These are phyloP conservation scores for Ceratocystis albifundus DNA, from an alignment of 2,329 filamentous ascomycete species.

Conservation along the genomic window DNA sequence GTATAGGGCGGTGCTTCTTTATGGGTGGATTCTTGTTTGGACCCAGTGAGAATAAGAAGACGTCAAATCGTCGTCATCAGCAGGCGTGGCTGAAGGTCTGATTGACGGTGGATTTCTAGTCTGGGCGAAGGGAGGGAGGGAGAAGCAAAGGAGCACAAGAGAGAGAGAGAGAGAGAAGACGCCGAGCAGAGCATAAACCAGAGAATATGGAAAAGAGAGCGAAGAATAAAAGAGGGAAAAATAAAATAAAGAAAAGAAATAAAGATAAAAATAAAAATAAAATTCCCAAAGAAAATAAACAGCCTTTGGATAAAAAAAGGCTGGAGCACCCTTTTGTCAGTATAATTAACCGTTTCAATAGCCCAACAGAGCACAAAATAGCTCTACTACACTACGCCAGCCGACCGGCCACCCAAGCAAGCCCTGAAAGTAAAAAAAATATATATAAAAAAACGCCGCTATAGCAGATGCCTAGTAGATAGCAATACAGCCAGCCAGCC, in stretches of 20 bases:
- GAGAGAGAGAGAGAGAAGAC: too few relatives aligned
- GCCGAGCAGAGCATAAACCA: background rate
- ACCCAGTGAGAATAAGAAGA: too few relatives aligned
- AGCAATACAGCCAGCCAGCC: background rate
- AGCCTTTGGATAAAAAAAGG: background rate
- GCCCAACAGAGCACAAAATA: background rate
- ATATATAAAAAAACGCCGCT: too few relatives aligned
- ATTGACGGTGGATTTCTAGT: too few relatives aligned
- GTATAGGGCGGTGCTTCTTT: too few relatives aligned
- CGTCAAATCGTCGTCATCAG: too few relatives aligned
- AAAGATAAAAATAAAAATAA: background rate
- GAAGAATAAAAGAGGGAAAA: background rate
- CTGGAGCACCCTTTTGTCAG: background rate
- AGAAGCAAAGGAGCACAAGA: too few relatives aligned
- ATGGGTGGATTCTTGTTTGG: too few relatives aligned
- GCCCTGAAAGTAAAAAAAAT: too few relatives aligned
- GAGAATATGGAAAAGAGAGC: background rate
- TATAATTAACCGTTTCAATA: background rate
- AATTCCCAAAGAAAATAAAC: slow-evolving; percentile 12
- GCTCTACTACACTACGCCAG: background rate
- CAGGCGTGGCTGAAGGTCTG: too few relatives aligned
- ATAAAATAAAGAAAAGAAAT: slow-evolving; percentile 2
- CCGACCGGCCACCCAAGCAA: background rate
- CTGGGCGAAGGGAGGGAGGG: too few relatives aligned
- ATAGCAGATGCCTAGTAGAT: background rate